phyloP scores from a whole-genome alignment of 805 yeast species.

The Candida pini region DNA sequence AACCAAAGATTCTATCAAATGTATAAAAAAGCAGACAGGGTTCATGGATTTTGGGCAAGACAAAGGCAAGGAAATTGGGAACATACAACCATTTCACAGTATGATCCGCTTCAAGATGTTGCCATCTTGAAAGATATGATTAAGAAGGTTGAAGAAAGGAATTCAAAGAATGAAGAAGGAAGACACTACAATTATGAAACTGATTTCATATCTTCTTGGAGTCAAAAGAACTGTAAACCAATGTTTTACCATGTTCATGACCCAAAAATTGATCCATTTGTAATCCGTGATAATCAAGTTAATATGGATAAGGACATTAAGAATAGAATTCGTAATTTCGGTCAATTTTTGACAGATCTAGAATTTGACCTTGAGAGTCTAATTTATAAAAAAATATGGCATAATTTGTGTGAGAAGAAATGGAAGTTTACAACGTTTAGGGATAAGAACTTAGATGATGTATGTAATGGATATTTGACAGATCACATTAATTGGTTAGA shows the following conservation, averaged over 20 bases:
- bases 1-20: slow-evolving; percentile 44
- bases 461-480: slow-evolving; percentile 7
- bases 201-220: slow-evolving; percentile 13
- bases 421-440: slow-evolving; percentile 1
- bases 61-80: slow-evolving; percentile 11
- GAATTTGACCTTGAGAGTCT: slow-evolving; percentile 21
- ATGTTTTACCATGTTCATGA: slow-evolving; percentile 40
- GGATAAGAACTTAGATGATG: background rate
- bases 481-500: slow-evolving; percentile 6
- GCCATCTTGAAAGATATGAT: slow-evolving; percentile 9
- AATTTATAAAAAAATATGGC: slow-evolving; percentile 20
- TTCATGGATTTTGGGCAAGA: slow-evolving; percentile 17
- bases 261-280: slow-evolving; percentile 48
- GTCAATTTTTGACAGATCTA: slow-evolving; percentile 15
- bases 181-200: slow-evolving; percentile 3
- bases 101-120: slow-evolving; percentile 25
- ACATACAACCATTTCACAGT: slow-evolving; percentile 20
- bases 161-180: slow-evolving; percentile 2
- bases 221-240: slow-evolving; percentile 14
- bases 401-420: slow-evolving; percentile 13
- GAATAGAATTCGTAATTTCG: slow-evolving; percentile 21
- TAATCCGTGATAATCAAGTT: slow-evolving; percentile 13
- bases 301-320: slow-evolving; percentile 13
- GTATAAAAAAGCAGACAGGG: slow-evolving; percentile 25
- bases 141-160: slow-evolving; percentile 1